A percentile compares a stretch with the other conserved stretches of the same genome.
These are phyloP conservation scores for Petunia axillaris DNA, from an alignment of 257 asterid genomes.

Conservation along the genomic window DNA sequence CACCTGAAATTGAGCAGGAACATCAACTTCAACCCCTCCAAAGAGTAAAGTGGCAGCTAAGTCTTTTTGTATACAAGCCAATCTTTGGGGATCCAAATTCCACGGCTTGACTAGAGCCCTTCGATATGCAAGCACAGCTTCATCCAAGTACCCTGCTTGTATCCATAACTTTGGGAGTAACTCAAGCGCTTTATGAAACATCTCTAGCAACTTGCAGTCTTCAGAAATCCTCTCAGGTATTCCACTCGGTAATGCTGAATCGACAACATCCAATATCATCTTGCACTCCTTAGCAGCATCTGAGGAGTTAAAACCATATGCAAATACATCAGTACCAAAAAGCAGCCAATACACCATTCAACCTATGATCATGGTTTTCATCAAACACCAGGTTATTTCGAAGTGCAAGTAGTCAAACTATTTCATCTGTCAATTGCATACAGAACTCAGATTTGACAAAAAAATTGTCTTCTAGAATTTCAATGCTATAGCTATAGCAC, in stretches of 20 bases:
- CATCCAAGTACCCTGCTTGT: slow-evolving; percentile 64
- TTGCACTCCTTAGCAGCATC: slow-evolving; percentile 95
- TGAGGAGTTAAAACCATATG: slow-evolving; percentile 27
- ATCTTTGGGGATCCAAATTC: slow-evolving; percentile 66
- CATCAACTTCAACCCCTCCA: slow-evolving; percentile 69
- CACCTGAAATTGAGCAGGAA: slow-evolving; percentile 45
- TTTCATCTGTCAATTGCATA: background rate
- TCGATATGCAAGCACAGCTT: slow-evolving; percentile 72
- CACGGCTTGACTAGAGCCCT: slow-evolving; percentile 76
- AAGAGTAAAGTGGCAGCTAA: slow-evolving; percentile 66
- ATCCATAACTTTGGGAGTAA: slow-evolving; percentile 80
- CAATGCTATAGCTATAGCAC: background rate
- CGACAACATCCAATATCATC: slow-evolving; percentile 72
- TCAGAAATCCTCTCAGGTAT: slow-evolving; percentile 46
- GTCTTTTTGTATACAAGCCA: slow-evolving; percentile 72
- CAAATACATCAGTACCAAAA: slow-evolving; percentile 24
- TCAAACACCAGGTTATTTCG: background rate
- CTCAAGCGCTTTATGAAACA: slow-evolving; percentile 79
- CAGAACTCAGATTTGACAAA: slow-evolving; percentile 18
- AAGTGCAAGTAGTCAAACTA: background rate
- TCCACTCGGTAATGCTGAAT: slow-evolving; percentile 81
- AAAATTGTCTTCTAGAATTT: background rate
- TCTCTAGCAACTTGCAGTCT: slow-evolving; percentile 71
- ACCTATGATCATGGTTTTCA: background rate
- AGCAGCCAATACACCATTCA: slow-evolving; percentile 22